Evolutionary conservation across 257 asterid species (phyloP).

Genomic region (Nicotiana paniculata): DNA sequence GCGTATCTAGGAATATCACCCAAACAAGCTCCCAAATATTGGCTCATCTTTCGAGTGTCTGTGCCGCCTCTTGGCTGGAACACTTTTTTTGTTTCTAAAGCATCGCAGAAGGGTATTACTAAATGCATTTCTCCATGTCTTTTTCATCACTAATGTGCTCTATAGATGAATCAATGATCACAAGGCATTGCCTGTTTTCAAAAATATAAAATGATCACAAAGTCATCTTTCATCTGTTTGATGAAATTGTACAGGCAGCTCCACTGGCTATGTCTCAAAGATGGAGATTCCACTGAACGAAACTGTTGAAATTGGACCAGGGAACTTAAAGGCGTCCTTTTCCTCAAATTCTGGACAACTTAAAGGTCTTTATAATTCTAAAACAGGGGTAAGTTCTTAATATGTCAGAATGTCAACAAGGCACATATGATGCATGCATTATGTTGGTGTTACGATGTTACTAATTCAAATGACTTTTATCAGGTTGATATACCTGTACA

Average conservation of each 20-base stretch:
- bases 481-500: conserved; percentile 78
- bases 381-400: conserved; percentile 52
- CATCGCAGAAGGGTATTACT: conserved; percentile 35
- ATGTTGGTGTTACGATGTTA: not conserved
- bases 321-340: conserved; percentile 63
- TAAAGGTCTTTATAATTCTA: conserved; percentile 53
- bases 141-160: not conserved
- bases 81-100: conserved; percentile 57
- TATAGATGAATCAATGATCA: not conserved
- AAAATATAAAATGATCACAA: not conserved
- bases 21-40: conserved; percentile 44
- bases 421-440: not conserved
- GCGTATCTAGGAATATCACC: conserved; percentile 66
- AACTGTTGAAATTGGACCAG: conserved; percentile 62
- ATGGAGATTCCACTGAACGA: conserved; percentile 28
- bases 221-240: not conserved
- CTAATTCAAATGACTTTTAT: conserved; percentile 3
- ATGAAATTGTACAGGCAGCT: conserved; percentile 35
- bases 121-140: not conserved
- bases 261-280: conserved; percentile 15
- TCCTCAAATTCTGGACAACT: conserved; percentile 77
- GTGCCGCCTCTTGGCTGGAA: conserved; percentile 75
- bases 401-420: not conserved
- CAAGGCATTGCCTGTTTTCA: not conserved
- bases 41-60: conserved; percentile 62